phyloP scores from a whole-genome alignment of 306 rosid genomes.

The Lathyrus oleraceus region DNA sequence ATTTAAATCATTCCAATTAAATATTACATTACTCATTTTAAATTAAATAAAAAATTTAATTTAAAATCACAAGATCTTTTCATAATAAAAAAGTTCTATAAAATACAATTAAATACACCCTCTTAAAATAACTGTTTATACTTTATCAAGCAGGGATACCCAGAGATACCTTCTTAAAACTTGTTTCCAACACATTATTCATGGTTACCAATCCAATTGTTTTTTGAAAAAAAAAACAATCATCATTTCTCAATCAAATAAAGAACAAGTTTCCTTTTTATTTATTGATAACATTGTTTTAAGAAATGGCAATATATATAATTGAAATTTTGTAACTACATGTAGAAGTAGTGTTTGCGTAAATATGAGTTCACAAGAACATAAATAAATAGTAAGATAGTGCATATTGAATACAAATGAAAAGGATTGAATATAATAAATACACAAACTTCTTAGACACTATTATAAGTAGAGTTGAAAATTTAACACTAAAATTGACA shows the following conservation, averaged over 20 bases:
- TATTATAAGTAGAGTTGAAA: constrained; percentile 40
- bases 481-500: constrained; percentile 26
- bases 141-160: no score
- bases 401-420: background rate
- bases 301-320: background rate
- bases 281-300: no score
- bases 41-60: no score
- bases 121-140: no score
- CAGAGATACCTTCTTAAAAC: background rate
- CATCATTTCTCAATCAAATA: background rate
- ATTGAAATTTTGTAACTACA: background rate
- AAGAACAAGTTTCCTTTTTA: background rate
- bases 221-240: background rate
- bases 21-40: no score
- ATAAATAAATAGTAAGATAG: background rate
- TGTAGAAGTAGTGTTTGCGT: constrained; percentile 16
- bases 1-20: no score
- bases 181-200: background rate
- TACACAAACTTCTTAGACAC: constrained; percentile 8
- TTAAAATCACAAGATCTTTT: no score
- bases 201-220: background rate
- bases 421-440: background rate
- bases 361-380: background rate
- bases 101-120: no score
- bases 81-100: no score